A percentile compares a stretch with the other conserved stretches of the same genome.
Evolutionary conservation across 1,284 basidiomycete species (phyloP).

Genomic region (Puccinia coronata): DNA sequence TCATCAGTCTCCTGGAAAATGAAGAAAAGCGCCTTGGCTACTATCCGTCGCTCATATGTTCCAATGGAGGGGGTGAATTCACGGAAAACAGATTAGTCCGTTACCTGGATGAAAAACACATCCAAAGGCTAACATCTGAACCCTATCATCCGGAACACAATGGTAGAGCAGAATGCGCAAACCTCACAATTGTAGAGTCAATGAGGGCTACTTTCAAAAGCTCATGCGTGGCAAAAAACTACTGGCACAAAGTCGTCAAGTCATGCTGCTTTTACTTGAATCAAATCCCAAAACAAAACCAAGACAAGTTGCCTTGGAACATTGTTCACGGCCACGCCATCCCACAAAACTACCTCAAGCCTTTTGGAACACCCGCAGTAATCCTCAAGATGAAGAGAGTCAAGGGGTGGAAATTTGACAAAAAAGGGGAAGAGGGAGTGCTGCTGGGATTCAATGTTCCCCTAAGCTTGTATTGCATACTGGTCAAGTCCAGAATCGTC

Average conservation of each 20-base stretch:
- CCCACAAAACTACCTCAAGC: too few species aligned
- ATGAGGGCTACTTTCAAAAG: not conserved
- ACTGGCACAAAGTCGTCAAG: not conserved
- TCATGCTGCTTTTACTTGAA: not conserved
- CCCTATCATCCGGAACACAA: constrained; percentile 1
- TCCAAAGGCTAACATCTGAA: not conserved
- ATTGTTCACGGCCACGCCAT: too few species aligned
- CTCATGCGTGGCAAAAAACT: not conserved
- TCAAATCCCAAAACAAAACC: not conserved
- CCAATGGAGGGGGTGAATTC: not conserved
- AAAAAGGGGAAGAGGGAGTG: too few species aligned
- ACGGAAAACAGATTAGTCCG: not conserved
- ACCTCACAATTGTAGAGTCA: not conserved
- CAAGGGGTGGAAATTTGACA: too few species aligned
- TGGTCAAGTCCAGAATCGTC: too few species aligned
- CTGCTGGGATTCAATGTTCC: too few species aligned
- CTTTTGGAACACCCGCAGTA: too few species aligned
- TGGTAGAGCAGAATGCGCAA: not conserved
- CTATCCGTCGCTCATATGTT: not conserved
- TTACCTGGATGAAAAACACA: not conserved
- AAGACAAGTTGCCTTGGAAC: too few species aligned
- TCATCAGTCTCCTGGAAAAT: not conserved
- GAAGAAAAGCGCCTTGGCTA: not conserved
- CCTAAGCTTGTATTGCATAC: too few species aligned
- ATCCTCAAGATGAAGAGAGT: too few species aligned